A percentile compares a stretch with the other conserved stretches of the same genome.
Conservation (phyloP, 1,139 yeast genomes). For the Diutina sp. region DNA sequence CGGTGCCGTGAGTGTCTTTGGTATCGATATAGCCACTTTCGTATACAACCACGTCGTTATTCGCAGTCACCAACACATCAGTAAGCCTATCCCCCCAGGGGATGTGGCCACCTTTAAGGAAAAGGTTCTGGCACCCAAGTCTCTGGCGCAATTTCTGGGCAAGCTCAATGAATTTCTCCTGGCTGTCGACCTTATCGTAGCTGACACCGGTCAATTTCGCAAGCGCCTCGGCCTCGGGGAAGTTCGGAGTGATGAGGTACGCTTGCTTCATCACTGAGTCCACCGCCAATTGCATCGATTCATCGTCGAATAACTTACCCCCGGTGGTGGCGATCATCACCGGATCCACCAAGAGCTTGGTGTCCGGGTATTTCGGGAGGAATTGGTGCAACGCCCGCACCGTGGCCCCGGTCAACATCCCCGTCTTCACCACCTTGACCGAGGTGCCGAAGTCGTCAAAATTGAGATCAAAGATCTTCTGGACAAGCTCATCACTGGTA, state of each 20-base stretch:
- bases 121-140: conserved; percentile 38
- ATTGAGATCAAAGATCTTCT: conserved; percentile 37
- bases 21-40: conserved; percentile 38
- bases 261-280: conserved; percentile 39
- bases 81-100: conserved; percentile 28
- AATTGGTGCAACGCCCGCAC: conserved; percentile 32
- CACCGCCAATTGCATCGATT: conserved; percentile 32
- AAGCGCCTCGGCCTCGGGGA: conserved; percentile 46
- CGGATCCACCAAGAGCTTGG: conserved; percentile 57
- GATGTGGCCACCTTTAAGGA: conserved; percentile 76
- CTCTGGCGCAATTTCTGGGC: conserved; percentile 28
- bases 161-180: conserved; percentile 23
- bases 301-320: conserved; percentile 35
- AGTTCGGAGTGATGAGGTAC: conserved; percentile 66
- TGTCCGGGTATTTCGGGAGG: conserved; percentile 14
- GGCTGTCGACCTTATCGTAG: background rate
- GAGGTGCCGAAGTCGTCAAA: conserved; percentile 37
- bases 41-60: conserved; percentile 14
- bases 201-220: conserved; percentile 11
- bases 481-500: conserved; percentile 31
- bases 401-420: conserved; percentile 58
- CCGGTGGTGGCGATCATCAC: conserved; percentile 80
- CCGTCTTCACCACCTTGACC: conserved; percentile 66
- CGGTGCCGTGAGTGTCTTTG: conserved; percentile 74
- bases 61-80: conserved; percentile 7